Evolutionary conservation across 2,329 filamentous ascomycete species (phyloP).

Genomic region (Botrytis sinoallii): DNA sequence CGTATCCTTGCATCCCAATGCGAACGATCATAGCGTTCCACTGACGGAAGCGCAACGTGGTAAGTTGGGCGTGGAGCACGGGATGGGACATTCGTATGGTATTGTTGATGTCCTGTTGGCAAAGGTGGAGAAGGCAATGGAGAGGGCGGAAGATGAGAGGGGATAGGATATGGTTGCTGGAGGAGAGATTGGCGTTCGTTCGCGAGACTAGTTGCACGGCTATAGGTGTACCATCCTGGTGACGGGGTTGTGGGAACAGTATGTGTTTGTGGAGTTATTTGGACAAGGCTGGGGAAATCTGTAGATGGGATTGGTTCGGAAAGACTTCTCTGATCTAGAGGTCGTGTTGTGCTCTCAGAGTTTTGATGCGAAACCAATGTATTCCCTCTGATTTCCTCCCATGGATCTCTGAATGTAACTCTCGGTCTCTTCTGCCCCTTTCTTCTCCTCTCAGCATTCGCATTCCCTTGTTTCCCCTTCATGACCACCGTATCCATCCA

Average conservation of each 20-base stretch:
- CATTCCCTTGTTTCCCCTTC: background rate
- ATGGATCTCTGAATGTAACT: slow-evolving; percentile 2
- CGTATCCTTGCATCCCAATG: slow-evolving; percentile 8
- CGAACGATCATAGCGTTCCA: background rate
- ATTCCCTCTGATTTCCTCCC: background rate
- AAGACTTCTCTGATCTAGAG: background rate
- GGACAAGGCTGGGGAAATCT: background rate
- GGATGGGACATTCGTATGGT: background rate
- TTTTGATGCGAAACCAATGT: no score
- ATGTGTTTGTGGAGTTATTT: background rate
- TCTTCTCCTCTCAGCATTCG: background rate
- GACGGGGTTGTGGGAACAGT: background rate
- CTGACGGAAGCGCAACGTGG: background rate
- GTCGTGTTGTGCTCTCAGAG: background rate
- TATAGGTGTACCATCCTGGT: background rate
- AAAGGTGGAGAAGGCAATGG: background rate
- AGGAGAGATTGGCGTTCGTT: background rate
- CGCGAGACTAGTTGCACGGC: background rate
- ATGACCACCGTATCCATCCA: background rate
- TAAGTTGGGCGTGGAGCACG: background rate
- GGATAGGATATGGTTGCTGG: background rate
- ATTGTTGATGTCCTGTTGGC: background rate
- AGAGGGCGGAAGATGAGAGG: background rate
- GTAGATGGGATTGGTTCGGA: background rate
- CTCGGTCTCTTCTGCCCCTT: background rate